Evolutionary conservation across 2,329 filamentous ascomycete genomes (phyloP).

Genomic region (Fusarium palustre): DNA sequence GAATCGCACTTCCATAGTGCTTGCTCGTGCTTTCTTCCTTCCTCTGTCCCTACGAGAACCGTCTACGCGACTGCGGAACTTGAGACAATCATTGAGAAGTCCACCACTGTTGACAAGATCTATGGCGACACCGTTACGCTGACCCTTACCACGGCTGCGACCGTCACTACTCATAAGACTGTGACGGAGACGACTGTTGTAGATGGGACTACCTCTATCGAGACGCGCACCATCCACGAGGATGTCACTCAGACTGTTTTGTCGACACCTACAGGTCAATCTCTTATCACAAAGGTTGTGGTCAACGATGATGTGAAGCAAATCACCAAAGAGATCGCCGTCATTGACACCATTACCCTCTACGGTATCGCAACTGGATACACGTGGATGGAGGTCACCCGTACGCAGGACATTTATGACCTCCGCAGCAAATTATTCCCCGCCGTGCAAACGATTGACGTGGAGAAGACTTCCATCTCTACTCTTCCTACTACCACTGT

Average conservation of each 20-base stretch:
- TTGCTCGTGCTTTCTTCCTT: constrained; percentile 18
- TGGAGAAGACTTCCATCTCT: neutral
- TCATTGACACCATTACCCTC: constrained; percentile 7
- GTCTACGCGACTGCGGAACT: neutral
- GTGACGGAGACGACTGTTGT: constrained; percentile 5
- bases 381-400: constrained; percentile 7
- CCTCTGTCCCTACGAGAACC: constrained; percentile 18
- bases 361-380: constrained; percentile 7
- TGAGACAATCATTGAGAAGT: neutral
- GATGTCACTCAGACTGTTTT: constrained; percentile 15
- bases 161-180: constrained; percentile 1
- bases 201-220: neutral
- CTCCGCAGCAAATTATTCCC: constrained; percentile 3
- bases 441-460: neutral
- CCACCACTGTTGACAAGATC: constrained; percentile 8
- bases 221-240: constrained; percentile 3
- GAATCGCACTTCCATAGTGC: constrained; percentile 16
- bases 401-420: constrained; percentile 7
- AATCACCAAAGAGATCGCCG: constrained; percentile 1
- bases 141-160: neutral
- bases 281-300: neutral
- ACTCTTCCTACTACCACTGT: constrained; percentile 10
- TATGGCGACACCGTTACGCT: constrained; percentile 11
- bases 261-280: constrained; percentile 4
- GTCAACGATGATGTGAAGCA: constrained; percentile 7